These are phyloP conservation scores for Flammula alnicola DNA, from an alignment of 1,284 basidiomycete species.

Conservation along the genomic window DNA sequence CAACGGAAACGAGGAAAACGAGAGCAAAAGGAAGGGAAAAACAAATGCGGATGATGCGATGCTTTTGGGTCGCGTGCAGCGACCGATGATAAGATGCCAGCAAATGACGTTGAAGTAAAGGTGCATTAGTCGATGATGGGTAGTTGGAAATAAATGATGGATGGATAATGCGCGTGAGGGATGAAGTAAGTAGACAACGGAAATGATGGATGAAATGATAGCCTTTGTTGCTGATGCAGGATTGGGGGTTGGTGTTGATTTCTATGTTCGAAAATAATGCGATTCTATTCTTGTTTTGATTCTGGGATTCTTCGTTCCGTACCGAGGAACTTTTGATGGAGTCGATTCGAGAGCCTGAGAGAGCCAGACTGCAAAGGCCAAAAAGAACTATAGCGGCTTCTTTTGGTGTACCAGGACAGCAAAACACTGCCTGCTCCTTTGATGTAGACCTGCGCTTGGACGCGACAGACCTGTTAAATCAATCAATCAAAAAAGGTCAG, in stretches of 20 bases:
- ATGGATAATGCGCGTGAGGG: not conserved
- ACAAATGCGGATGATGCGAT: not conserved
- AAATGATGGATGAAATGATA: not conserved
- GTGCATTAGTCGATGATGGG: not conserved
- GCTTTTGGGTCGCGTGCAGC: too few relatives aligned
- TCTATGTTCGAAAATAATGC: constrained; percentile 7
- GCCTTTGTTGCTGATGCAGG: too few relatives aligned
- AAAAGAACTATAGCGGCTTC: constrained; percentile 11
- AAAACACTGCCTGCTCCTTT: constrained; percentile 40
- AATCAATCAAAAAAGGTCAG: constrained; percentile 7
- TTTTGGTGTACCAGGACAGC: constrained; percentile 37
- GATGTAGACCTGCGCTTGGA: constrained; percentile 40
- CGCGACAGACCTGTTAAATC: constrained; percentile 35
- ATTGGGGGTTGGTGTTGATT: constrained; percentile 3
- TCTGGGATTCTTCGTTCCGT: not conserved
- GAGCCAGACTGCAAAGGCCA: not conserved
- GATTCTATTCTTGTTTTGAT: constrained; percentile 3
- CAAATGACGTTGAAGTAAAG: not conserved
- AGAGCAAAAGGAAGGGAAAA: not conserved
- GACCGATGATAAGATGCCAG: too few relatives aligned
- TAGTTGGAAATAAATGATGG: constrained; percentile 2
- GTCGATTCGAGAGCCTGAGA: not conserved
- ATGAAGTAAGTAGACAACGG: not conserved
- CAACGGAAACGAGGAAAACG: too few relatives aligned
- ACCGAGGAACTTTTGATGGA: not conserved